phyloP scores from a whole-genome alignment of 139 green algal genomes.

The Chlorella sp. region DNA sequence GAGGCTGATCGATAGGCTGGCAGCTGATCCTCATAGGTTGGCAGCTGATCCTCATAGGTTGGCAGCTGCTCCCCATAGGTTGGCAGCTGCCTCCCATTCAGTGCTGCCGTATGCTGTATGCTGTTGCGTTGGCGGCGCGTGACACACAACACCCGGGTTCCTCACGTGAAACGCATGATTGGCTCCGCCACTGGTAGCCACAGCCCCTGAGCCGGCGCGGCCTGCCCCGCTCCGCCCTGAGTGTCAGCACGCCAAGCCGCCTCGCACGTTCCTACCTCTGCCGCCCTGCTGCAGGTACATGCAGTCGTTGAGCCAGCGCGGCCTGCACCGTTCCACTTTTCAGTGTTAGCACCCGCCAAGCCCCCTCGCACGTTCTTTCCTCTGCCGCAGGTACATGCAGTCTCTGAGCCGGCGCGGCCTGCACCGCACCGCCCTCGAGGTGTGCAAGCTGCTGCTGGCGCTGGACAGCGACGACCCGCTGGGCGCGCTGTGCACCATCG shows the following conservation, averaged over 20 bases:
- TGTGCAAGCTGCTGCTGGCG: slow-evolving; percentile 89
- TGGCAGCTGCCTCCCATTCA: too few relatives aligned
- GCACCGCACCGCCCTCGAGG: slow-evolving; percentile 87
- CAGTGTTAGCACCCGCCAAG: too few relatives aligned
- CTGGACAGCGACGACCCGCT: slow-evolving; percentile 85
- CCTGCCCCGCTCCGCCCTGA: too few relatives aligned
- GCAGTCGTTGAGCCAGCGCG: slow-evolving; percentile 77
- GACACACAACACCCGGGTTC: too few relatives aligned
- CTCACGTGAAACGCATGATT: too few relatives aligned
- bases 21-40: neutral
- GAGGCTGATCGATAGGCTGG: neutral
- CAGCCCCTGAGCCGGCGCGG: too few relatives aligned
- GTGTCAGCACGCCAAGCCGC: too few relatives aligned
- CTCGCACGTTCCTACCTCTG: too few relatives aligned
- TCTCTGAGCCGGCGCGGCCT: slow-evolving; percentile 76
- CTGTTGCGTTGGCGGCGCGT: too few relatives aligned
- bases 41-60: neutral
- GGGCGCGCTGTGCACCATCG: slow-evolving; percentile 79
- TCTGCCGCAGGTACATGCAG: slow-evolving; percentile 62
- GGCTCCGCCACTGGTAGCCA: too few relatives aligned
- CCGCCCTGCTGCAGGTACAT: slow-evolving; percentile 27
- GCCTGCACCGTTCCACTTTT: slow-evolving; percentile 83
- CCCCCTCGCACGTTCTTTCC: neutral
- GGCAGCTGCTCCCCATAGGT: neutral
- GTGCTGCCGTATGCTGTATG: too few relatives aligned